Evolutionary conservation across 352 stramenopile species (phyloP).

Genomic region (Thraustochytrium striatum): DNA sequence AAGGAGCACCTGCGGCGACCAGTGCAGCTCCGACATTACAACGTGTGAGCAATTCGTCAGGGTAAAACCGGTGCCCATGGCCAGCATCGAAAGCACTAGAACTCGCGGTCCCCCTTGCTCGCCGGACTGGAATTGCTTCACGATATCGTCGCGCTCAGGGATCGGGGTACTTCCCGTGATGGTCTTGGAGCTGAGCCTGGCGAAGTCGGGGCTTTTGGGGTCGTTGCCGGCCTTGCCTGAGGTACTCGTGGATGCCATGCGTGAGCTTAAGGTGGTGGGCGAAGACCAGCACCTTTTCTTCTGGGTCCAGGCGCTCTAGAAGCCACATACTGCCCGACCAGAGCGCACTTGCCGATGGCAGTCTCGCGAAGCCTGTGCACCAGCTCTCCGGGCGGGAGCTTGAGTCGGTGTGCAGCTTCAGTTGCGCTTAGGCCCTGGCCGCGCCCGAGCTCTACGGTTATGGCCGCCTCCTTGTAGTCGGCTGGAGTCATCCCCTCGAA

Average conservation of each 20-base stretch:
- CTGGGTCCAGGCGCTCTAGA: neutral
- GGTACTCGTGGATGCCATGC: neutral
- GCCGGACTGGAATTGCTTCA: constrained; percentile 23
- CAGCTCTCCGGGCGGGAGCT: no score
- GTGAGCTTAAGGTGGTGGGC: constrained; percentile 10
- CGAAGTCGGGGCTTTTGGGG: neutral
- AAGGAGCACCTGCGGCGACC: constrained; percentile 85
- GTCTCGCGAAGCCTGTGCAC: no score
- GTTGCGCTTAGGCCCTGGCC: no score
- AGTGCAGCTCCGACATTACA: constrained; percentile 61
- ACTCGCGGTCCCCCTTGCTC: constrained; percentile 1
- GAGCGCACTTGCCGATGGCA: neutral
- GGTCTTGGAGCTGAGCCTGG: neutral
- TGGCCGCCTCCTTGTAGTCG: no score
- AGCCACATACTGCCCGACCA: constrained; percentile 18
- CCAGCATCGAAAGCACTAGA: constrained; percentile 10
- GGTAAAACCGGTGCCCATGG: constrained; percentile 27
- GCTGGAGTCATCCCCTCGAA: no score
- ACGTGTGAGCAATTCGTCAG: constrained; percentile 17
- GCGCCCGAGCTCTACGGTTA: no score
- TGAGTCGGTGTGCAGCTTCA: no score
- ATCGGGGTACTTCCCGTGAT: neutral
- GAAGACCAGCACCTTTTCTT: constrained; percentile 10
- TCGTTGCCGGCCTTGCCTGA: constrained; percentile 8
- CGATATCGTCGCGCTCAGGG: constrained; percentile 12